phyloP scores from a whole-genome alignment of 345 rosid species.

The Rhodamnia rubescens region DNA sequence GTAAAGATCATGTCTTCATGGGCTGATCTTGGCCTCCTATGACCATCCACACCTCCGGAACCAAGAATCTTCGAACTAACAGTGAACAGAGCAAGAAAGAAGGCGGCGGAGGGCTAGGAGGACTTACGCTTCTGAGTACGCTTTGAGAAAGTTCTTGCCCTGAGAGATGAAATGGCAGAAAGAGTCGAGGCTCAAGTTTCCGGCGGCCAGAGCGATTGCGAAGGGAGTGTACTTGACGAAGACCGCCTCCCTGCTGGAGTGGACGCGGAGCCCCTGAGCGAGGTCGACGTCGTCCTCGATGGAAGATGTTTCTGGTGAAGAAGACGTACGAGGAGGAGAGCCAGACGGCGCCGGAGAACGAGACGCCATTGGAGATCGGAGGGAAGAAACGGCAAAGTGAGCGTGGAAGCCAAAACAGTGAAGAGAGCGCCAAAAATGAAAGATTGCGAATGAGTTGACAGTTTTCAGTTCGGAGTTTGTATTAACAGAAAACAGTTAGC shows the following conservation, averaged over 20 bases:
- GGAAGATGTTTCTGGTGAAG: constrained; percentile 11
- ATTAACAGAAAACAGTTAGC: no score
- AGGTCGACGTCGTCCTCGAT: constrained; percentile 41
- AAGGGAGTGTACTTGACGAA: constrained; percentile 73
- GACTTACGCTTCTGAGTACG: constrained; percentile 79
- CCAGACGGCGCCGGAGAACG: background rate
- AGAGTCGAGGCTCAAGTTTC: constrained; percentile 48
- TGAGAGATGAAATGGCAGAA: constrained; percentile 71
- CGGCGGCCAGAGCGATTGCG: constrained; percentile 66
- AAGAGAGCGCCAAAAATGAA: background rate
- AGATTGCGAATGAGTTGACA: background rate
- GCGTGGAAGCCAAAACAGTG: background rate
- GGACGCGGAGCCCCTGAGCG: constrained; percentile 57
- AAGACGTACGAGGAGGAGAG: background rate
- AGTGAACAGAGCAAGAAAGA: background rate
- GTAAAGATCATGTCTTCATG: background rate
- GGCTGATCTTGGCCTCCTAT: background rate
- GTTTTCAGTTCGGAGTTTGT: background rate
- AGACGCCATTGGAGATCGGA: background rate
- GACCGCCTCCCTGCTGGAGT: constrained; percentile 45
- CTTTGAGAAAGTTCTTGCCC: constrained; percentile 73
- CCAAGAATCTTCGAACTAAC: background rate
- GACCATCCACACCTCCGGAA: background rate
- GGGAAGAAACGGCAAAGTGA: background rate
- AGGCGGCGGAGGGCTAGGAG: background rate